Conservation (phyloP, 2,329 filamentous ascomycete genomes). For the Cercospora beticola region DNA sequence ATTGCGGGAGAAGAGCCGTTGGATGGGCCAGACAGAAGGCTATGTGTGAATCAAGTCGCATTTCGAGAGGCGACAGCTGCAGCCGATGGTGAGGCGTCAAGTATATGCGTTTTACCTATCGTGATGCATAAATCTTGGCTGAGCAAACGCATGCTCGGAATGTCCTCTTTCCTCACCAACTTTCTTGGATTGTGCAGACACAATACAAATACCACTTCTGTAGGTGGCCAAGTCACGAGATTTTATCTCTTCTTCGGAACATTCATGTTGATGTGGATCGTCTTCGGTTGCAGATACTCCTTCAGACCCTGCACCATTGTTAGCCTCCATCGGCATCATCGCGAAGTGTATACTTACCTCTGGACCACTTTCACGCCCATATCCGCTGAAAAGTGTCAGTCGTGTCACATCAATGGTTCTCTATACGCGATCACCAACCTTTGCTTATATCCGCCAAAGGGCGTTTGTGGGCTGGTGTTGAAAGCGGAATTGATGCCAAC, state of each 20-base stretch:
- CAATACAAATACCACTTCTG: not conserved
- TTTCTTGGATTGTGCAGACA: not conserved
- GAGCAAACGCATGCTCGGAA: not conserved
- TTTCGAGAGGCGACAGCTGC: not conserved
- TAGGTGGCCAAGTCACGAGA: not conserved
- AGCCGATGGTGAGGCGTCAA: not conserved
- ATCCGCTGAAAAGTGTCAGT: not conserved
- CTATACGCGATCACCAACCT: not conserved
- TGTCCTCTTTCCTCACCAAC: not conserved
- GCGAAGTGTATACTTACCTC: not conserved
- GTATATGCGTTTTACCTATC: not conserved
- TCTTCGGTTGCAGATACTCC: slow-evolving; percentile 12
- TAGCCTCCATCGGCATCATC: not conserved
- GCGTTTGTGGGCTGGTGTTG: slow-evolving; percentile 5
- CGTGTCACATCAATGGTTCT: not conserved
- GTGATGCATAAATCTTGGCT: not conserved
- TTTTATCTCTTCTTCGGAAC: not conserved
- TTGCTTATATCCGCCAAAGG: slow-evolving; percentile 47
- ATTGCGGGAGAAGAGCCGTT: not conserved
- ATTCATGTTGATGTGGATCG: slow-evolving; percentile 16
- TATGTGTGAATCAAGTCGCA: not conserved
- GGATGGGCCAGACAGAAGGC: not conserved
- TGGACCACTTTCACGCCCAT: slow-evolving; percentile 10
- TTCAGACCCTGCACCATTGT: slow-evolving; percentile 4
- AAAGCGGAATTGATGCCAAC: slow-evolving; percentile 66